These are phyloP conservation scores for Trichomonas vaginalis DNA, from an alignment of 208 protist genomes.

Conservation along the genomic window DNA sequence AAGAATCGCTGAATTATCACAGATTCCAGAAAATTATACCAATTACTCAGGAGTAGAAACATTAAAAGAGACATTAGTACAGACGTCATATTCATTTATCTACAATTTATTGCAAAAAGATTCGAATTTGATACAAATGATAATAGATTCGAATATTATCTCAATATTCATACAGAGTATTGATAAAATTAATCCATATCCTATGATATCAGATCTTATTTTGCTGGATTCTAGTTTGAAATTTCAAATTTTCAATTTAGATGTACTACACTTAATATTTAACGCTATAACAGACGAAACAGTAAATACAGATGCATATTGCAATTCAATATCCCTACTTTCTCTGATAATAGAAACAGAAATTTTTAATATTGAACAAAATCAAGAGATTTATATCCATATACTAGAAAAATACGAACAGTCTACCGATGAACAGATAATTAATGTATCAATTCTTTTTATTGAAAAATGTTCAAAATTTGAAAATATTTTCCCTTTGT, in stretches of 20 bases:
- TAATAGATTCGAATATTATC: neutral
- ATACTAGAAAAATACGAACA: neutral
- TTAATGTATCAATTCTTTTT: neutral
- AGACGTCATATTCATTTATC: neutral
- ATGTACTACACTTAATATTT: neutral
- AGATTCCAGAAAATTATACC: neutral
- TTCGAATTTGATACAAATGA: neutral
- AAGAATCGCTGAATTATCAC: neutral
- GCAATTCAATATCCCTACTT: neutral
- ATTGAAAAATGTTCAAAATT: neutral
- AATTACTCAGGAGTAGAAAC: neutral
- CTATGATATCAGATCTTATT: neutral
- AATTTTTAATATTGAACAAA: neutral
- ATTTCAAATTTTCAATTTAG: neutral
- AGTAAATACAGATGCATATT: neutral
- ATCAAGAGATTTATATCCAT: neutral
- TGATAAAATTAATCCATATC: neutral
- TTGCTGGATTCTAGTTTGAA: neutral
- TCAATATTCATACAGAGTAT: neutral
- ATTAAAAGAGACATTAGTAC: neutral
- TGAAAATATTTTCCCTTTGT: neutral
- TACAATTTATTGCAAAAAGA: neutral
- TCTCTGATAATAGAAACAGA: neutral
- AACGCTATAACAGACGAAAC: neutral
- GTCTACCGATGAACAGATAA: neutral